Base-by-base conservation (phyloP, 2,329 filamentous ascomycete genomes). In the Fusarium heterosporum region DNA sequence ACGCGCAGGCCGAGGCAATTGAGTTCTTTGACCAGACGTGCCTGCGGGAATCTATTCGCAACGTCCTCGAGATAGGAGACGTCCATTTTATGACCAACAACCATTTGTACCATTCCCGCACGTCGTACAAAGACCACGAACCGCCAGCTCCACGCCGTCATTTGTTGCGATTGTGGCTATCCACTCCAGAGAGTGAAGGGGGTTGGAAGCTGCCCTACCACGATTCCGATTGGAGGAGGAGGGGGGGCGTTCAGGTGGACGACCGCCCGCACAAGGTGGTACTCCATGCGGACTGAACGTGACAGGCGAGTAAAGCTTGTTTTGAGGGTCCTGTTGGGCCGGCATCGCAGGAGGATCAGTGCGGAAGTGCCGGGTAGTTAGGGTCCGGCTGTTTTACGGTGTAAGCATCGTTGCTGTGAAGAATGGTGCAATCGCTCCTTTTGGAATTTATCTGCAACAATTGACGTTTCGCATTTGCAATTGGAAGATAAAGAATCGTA, bases 191-290 rank as follows among this genome's bases (percentile, higher is more conserved):
- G 79, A 82, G 78, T 29, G 93, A 96, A 78, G 93, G 92, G 10
- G 93, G 93, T 0, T 96, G 93, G 93, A 89, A 86, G 49, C 77
- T 96, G 77, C 92, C 93, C 2, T 95, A 93, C 79, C 88, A 87
- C 72, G 93, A 96, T 78, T 89, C 86, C 48, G 81, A 85, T 51
- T 89, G 94, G 83, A 91, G 91, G 85, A 96, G 95, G 85, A 84
- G 93, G 12, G 92, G 92, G 3, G 93, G 93, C 11, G 58, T 62
- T 12, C 61, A 62, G 29, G 50, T 64, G 17, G 55, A 63, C 22
- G 53, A 56, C 43, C 48, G 54, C 4, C 54, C 54, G 40, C 54
- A 57, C 54, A 57, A 57, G 47, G 54, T 57, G 40, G 40, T 57
- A 26, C 54, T 57, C 17, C 54, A 57, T 12, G 54, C 54, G 25